phyloP scores from a whole-genome alignment of 345 rosid genomes.

The Mallotus nudiflorus region DNA sequence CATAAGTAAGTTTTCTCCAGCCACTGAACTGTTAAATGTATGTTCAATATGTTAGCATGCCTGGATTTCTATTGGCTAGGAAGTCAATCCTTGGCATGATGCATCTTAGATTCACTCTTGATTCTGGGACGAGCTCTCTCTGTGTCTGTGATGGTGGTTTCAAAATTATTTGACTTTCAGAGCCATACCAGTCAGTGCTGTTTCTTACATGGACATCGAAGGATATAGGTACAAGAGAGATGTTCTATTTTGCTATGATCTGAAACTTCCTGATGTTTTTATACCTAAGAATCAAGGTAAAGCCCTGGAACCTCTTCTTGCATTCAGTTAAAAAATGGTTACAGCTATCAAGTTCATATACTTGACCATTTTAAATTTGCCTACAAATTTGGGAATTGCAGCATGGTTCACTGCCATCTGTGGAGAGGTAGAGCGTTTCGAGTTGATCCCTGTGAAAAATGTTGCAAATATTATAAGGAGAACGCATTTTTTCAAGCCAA shows the following conservation, averaged over 20 bases:
- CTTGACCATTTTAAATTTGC: neutral
- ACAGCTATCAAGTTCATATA: too few species aligned
- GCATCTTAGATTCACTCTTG: neutral
- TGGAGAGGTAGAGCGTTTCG: conserved; percentile 93
- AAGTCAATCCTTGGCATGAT: neutral
- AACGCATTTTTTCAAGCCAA: conserved; percentile 75
- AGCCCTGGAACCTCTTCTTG: conserved; percentile 8
- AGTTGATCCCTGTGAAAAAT: conserved; percentile 58
- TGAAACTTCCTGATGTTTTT: conserved; percentile 67
- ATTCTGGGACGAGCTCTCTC: neutral
- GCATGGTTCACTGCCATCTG: too few species aligned
- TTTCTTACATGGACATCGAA: conserved; percentile 70
- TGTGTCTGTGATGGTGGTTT: conserved; percentile 9
- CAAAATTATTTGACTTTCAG: conserved; percentile 40
- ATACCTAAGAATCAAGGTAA: conserved; percentile 72
- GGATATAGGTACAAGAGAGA: conserved; percentile 73
- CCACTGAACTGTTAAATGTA: conserved; percentile 5
- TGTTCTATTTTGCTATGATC: conserved; percentile 84
- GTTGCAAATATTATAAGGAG: conserved; percentile 65
- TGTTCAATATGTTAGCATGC: neutral
- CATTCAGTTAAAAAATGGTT: neutral
- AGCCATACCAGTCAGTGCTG: conserved; percentile 82
- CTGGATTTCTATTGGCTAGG: conserved; percentile 8
- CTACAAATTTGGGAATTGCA: neutral
- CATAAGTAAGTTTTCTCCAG: conserved; percentile 38